These are phyloP conservation scores for Bacidia gigantensis DNA, from an alignment of 495 filamentous ascomycete genomes.

Conservation along the genomic window DNA sequence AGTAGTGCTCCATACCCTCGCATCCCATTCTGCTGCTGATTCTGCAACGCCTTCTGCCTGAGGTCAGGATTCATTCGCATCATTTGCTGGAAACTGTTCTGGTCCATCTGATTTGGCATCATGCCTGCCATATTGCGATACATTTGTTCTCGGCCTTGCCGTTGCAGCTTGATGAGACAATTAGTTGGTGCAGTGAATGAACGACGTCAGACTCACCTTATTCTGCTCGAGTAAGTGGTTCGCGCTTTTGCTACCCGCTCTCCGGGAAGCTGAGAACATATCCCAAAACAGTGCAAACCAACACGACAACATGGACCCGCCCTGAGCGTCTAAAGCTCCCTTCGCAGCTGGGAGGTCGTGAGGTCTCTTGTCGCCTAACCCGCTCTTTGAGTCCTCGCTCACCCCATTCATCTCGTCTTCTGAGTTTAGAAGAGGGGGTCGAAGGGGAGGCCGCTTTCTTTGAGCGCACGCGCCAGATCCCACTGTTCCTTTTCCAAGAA, in stretches of 20 bases:
- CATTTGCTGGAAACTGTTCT: constrained; percentile 32
- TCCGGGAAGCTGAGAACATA: constrained; percentile 66
- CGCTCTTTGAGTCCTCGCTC: constrained; percentile 68
- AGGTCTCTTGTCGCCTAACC: constrained; percentile 51
- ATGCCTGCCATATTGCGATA: constrained; percentile 51
- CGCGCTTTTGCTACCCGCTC: constrained; percentile 37
- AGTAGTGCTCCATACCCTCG: not conserved
- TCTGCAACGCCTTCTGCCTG: constrained; percentile 4
- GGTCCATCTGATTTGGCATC: constrained; percentile 29
- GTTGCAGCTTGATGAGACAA: constrained; percentile 10
- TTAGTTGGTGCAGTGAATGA: not conserved
- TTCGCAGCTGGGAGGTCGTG: constrained; percentile 67
- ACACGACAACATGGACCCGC: constrained; percentile 74
- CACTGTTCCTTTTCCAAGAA: constrained; percentile 71
- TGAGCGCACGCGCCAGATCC: constrained; percentile 61
- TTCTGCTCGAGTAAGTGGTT: constrained; percentile 64
- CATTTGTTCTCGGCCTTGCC: constrained; percentile 55
- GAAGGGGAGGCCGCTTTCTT: constrained; percentile 44
- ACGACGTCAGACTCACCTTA: constrained; percentile 44
- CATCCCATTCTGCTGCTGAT: constrained; percentile 4
- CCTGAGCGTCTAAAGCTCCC: constrained; percentile 43
- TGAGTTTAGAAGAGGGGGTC: constrained; percentile 42
- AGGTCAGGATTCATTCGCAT: constrained; percentile 30
- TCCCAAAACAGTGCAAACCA: constrained; percentile 98
- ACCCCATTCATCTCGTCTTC: constrained; percentile 63